Conservation (phyloP, 2,329 filamentous ascomycete species). For the Ilyonectria mors-panacis region DNA sequence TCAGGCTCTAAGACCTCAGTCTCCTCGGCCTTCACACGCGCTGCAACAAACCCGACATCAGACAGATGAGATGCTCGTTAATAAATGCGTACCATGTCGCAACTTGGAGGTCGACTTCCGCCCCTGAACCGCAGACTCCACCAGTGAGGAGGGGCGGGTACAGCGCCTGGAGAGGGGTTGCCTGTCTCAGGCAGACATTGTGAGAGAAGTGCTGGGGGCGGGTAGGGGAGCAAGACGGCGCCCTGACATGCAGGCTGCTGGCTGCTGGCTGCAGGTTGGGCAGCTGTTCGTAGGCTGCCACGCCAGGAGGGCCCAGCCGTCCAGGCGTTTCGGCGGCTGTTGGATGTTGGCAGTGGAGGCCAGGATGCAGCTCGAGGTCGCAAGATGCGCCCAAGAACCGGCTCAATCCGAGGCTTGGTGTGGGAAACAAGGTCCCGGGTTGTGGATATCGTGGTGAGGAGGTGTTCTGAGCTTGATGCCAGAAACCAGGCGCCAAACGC, state of each 20-base stretch:
- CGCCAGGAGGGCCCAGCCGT: neutral
- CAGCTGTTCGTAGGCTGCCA: slow-evolving; percentile 6
- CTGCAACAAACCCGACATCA: slow-evolving; percentile 5
- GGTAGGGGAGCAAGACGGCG: neutral
- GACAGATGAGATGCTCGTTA: neutral
- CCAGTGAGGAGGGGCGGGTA: slow-evolving; percentile 22
- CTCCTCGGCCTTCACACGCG: neutral
- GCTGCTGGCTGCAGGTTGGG: slow-evolving; percentile 2
- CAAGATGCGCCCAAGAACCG: slow-evolving; percentile 13
- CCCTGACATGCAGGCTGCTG: slow-evolving; percentile 13
- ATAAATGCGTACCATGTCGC: slow-evolving; percentile 9
- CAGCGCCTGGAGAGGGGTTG: slow-evolving; percentile 25
- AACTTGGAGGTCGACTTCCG: slow-evolving; percentile 18
- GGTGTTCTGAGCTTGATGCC: slow-evolving; percentile 10
- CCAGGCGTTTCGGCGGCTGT: neutral
- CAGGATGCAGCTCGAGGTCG: neutral
- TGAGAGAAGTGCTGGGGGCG: slow-evolving; percentile 28
- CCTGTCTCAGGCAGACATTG: slow-evolving; percentile 26
- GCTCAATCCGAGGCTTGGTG: slow-evolving; percentile 9
- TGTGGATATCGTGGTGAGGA: slow-evolving; percentile 18
- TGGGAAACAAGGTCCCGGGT: slow-evolving; percentile 12
- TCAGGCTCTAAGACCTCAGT: slow-evolving; percentile 4
- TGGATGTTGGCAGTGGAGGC: neutral
- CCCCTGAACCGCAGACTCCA: slow-evolving; percentile 28
- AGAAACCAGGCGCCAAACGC: slow-evolving; percentile 8